phyloP scores from a whole-genome alignment of 768 basidiomycete species.

The Tricholoma saponaceum region DNA sequence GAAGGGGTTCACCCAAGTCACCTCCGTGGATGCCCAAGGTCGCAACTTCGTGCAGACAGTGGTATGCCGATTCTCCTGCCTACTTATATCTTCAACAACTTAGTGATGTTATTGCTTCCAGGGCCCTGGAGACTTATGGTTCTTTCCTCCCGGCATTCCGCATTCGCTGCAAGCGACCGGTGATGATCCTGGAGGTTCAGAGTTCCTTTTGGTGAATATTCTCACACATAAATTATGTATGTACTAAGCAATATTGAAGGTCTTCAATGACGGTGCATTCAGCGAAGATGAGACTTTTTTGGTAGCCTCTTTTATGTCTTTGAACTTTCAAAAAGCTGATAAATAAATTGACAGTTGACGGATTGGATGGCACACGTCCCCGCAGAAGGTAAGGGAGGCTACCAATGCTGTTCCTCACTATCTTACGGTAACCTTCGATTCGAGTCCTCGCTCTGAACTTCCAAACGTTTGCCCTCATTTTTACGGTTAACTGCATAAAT shows the following conservation, averaged over 20 bases:
- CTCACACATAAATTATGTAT: neutral
- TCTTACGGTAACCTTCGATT: neutral
- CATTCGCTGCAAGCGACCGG: constrained; percentile 51
- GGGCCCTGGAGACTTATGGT: constrained; percentile 51
- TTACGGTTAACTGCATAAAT: neutral
- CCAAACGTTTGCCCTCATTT: constrained; percentile 24
- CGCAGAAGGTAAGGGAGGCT: constrained; percentile 32
- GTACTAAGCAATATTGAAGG: constrained; percentile 19
- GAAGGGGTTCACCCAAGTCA: constrained; percentile 45
- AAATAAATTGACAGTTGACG: constrained; percentile 31
- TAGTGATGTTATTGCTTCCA: constrained; percentile 9
- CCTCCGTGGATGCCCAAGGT: constrained; percentile 44
- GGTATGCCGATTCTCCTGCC: constrained; percentile 25
- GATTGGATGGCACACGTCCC: constrained; percentile 55
- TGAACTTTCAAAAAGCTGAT: neutral
- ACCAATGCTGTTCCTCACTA: neutral
- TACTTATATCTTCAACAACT: neutral
- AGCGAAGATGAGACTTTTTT: constrained; percentile 52
- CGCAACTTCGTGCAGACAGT: constrained; percentile 47
- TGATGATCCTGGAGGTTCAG: constrained; percentile 41
- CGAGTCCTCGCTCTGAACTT: constrained; percentile 51
- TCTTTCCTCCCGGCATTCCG: constrained; percentile 52
- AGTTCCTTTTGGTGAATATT: constrained; percentile 43
- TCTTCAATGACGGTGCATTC: constrained; percentile 49
- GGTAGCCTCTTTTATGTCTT: constrained; percentile 17